These are phyloP conservation scores for Vitis riparia DNA, from an alignment of 164 flowering plant species.

Conservation along the genomic window DNA sequence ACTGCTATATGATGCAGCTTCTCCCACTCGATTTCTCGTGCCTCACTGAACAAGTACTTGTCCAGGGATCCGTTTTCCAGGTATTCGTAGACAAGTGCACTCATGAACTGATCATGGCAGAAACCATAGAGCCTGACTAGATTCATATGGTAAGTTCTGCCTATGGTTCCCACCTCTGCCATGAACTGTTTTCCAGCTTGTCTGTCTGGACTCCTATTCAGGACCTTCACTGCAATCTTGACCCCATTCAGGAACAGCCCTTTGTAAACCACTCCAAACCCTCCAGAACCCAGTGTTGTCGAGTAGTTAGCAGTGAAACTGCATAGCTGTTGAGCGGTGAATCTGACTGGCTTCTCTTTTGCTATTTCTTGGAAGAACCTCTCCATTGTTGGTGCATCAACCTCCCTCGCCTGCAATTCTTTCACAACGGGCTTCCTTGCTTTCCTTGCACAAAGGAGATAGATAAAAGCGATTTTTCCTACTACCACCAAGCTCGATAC, in stretches of 20 bases:
- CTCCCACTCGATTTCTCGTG: not conserved
- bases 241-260: conserved; percentile 21
- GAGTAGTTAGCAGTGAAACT: conserved; percentile 17
- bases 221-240: conserved; percentile 28
- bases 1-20: not conserved
- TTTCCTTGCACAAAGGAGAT: too few species aligned
- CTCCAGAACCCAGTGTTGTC: conserved; percentile 23
- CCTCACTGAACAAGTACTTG: conserved; percentile 19
- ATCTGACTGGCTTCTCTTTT: conserved; percentile 27
- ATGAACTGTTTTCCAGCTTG: not conserved
- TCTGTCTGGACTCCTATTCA: conserved; percentile 9
- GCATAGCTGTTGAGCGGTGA: conserved; percentile 20
- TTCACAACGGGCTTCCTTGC: too few species aligned
- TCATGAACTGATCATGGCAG: too few species aligned
- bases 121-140: too few species aligned
- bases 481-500: too few species aligned
- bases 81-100: conserved; percentile 30
- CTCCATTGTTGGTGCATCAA: conserved; percentile 14
- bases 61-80: conserved; percentile 36
- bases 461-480: too few species aligned
- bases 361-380: conserved; percentile 18
- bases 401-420: too few species aligned
- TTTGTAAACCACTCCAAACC: conserved; percentile 29
- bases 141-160: too few species aligned
- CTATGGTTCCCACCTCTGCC: too few species aligned